Base-by-base conservation (phyloP, 1,284 basidiomycete species). In the Marasmius sp. region DNA sequence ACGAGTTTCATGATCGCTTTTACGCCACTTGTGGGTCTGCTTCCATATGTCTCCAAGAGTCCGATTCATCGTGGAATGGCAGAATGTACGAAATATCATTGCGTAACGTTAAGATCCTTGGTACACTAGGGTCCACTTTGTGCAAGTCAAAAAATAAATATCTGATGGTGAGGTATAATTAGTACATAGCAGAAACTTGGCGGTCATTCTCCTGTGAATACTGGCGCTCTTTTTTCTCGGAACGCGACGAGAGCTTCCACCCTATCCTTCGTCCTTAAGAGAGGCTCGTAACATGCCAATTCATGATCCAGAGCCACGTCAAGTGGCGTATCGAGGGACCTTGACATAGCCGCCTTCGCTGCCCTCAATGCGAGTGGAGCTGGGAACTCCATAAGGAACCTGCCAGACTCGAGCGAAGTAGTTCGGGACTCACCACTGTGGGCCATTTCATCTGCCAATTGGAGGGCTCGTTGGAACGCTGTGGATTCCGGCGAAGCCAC, bases 301-400 rank as follows among this genome's bases (percentile, higher is more conserved):
- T 98, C 96, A 67, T 95, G 93, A 74, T 95, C 92, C 7, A 97
- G 81, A 89, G 91, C 89, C 64, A 85, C 81, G 72, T 93, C 90
- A 6, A 95, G 77, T 6, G 93, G 81, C n/a, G 94, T 78, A 68
- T 93, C 88, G 6, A 85, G 81, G 14, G 94, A 92, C 38, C 88
- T 82, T 50, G 92, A 92, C 62, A 98, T 91, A 1, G 94, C 93
- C 65, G 87, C 82, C 72, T 98, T 98, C 5, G 95, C 95, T 1
- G 94, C 94, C 37, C 89, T 84, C n/a, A 98, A 80, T 2, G 95
- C 95, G 36, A 98, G 77, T 10, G 95, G 95, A 39, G 94, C 95
- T 95, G 66, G 4, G 45, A 34, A 55, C 64, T 58, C 62, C 1
- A 18, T 20, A n/a, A 10, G 18, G 36, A 50, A 49, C 18, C 14